These are phyloP conservation scores for Solanum virginianum DNA, from an alignment of 257 asterid species.

Conservation along the genomic window DNA sequence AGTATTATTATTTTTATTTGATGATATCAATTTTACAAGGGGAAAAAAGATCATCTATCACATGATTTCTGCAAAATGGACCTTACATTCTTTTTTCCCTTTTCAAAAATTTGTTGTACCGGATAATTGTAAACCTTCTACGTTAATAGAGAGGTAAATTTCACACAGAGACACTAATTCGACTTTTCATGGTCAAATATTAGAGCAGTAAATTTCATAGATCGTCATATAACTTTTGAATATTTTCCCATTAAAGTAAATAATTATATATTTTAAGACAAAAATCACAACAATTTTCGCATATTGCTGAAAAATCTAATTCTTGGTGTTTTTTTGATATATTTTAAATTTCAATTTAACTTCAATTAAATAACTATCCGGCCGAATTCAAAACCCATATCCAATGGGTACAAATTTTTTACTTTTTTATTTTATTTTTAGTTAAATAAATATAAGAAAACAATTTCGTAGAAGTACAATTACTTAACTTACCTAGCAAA, in stretches of 20 bases:
- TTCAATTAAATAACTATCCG: neutral
- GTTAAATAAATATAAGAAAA: no score
- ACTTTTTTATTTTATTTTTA: neutral
- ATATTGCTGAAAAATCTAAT: neutral
- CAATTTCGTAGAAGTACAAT: no score
- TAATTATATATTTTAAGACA: neutral
- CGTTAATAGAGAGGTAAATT: neutral
- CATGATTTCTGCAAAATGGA: neutral
- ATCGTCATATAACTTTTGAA: neutral
- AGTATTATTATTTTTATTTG: neutral
- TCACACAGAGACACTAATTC: neutral
- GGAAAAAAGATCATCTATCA: no score
- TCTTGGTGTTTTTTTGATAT: neutral
- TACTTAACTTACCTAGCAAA: no score
- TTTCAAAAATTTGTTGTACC: neutral
- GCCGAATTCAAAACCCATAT: neutral
- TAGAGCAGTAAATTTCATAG: neutral
- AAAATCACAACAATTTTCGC: neutral
- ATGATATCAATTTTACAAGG: neutral
- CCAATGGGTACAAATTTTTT: neutral
- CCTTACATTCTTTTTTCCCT: neutral
- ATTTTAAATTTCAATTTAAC: neutral
- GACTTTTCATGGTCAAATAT: neutral
- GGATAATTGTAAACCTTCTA: neutral
- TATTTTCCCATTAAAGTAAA: neutral